Evolutionary conservation across 805 yeast species (phyloP).

Genomic region (Scheffersomyces amazonensis): DNA sequence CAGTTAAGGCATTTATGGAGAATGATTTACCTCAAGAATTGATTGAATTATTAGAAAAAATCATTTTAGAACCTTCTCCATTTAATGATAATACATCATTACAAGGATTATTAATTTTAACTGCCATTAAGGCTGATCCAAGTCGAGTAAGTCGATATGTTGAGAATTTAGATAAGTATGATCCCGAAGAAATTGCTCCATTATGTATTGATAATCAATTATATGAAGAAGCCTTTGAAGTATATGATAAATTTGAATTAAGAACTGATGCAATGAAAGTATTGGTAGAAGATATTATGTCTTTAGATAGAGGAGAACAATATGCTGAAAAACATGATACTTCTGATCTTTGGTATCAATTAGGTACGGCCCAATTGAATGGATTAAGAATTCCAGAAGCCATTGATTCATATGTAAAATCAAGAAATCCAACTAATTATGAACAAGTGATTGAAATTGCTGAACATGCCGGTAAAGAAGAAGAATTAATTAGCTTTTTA

Average conservation of each 20-base stretch:
- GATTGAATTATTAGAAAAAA: conserved; percentile 92
- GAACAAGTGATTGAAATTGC: conserved; percentile 90
- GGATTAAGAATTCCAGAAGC: conserved; percentile 92
- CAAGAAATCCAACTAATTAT: conserved; percentile 86
- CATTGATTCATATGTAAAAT: conserved; percentile 85
- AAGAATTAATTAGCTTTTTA: conserved; percentile 83
- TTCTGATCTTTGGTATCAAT: conserved; percentile 88
- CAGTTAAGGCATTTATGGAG: conserved; percentile 95
- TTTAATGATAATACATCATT: conserved; percentile 92
- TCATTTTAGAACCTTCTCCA: conserved; percentile 95
- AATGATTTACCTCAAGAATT: conserved; percentile 90
- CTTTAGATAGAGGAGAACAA: conserved; percentile 90
- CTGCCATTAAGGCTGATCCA: conserved; percentile 95
- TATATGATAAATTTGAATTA: conserved; percentile 81
- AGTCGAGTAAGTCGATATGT: conserved; percentile 78
- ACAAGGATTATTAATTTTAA: conserved; percentile 87
- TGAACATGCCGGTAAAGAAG: conserved; percentile 94
- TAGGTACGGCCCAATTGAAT: conserved; percentile 93
- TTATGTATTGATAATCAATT: conserved; percentile 85
- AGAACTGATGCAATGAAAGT: conserved; percentile 82
- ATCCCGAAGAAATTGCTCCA: conserved; percentile 91
- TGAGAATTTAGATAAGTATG: conserved; percentile 86
- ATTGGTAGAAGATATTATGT: conserved; percentile 87
- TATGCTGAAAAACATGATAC: conserved; percentile 88
- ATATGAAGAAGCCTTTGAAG: conserved; percentile 91